Conservation (phyloP, 2,329 filamentous ascomycete genomes). For the Ophiostoma ips region DNA sequence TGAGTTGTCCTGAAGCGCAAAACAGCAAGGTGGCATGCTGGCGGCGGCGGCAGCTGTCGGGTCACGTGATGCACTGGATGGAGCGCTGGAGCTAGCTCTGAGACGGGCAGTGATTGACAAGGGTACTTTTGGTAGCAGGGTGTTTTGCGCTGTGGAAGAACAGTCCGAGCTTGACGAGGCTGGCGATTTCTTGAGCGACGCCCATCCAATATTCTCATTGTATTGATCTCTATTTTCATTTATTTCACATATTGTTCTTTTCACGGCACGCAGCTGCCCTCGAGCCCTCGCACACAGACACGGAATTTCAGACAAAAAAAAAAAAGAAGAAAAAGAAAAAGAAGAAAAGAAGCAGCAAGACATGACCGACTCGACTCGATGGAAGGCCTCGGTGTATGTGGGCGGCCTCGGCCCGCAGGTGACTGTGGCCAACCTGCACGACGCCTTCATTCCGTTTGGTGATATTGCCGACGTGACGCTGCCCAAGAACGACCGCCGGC, state of each 20-base stretch:
- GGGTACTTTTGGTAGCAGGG: neutral
- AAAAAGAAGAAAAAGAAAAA: neutral
- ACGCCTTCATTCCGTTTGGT: slow-evolving; percentile 93
- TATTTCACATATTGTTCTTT: too few relatives aligned
- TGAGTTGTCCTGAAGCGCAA: slow-evolving; percentile 3
- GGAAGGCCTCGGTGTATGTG: slow-evolving; percentile 87
- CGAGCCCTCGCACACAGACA: too few relatives aligned
- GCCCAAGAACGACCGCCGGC: slow-evolving; percentile 65
- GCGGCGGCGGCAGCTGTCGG: too few relatives aligned
- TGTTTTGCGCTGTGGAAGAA: too few relatives aligned
- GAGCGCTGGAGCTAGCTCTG: neutral
- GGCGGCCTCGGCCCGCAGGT: slow-evolving; percentile 75
- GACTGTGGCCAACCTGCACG: slow-evolving; percentile 60
- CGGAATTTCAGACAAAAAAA: too few relatives aligned
- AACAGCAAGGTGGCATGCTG: neutral
- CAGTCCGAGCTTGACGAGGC: too few relatives aligned
- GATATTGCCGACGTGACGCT: slow-evolving; percentile 86
- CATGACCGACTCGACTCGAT: slow-evolving; percentile 72
- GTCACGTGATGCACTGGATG: neutral
- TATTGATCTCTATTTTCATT: too few relatives aligned
- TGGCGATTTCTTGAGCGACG: too few relatives aligned
- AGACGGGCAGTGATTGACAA: neutral
- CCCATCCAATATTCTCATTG: too few relatives aligned
- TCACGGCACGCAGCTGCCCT: too few relatives aligned
- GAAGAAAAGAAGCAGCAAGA: neutral